A percentile compares a stretch with the other conserved stretches of the same genome.
Conservation (phyloP, 306 rosid species). For the Prunus fruticosa region DNA sequence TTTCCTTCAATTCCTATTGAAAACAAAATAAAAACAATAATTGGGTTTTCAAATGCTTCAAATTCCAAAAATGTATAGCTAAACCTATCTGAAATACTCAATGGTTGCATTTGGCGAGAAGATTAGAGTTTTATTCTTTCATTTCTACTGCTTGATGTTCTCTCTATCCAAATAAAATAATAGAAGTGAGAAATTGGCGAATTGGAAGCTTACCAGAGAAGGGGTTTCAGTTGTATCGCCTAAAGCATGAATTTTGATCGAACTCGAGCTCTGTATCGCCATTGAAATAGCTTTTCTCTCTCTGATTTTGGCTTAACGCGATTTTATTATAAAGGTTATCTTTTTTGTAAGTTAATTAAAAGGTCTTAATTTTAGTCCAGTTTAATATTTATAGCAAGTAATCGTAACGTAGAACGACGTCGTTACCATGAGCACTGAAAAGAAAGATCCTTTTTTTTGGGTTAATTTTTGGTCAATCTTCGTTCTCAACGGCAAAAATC, state of each 20-base stretch:
- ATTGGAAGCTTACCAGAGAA: slow-evolving; percentile 58
- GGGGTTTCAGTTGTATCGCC: slow-evolving; percentile 15
- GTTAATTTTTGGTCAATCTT: neutral
- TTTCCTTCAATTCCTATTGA: no score
- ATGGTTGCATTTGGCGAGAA: no score
- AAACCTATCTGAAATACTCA: no score
- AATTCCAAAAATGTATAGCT: neutral
- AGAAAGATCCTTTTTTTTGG: no score
- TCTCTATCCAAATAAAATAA: neutral
- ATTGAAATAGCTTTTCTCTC: slow-evolving; percentile 21
- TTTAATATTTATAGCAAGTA: no score
- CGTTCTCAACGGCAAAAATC: neutral
- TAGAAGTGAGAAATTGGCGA: neutral
- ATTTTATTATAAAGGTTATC: neutral
- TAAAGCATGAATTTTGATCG: slow-evolving; percentile 25
- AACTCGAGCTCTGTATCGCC: slow-evolving; percentile 51
- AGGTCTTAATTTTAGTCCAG: no score
- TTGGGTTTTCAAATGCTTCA: neutral
- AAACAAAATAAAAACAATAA: neutral
- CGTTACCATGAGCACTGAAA: neutral
- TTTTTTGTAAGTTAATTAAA: no score
- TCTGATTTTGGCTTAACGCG: neutral
- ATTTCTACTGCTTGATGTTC: no score
- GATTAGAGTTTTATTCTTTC: no score
- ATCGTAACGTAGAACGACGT: neutral